phyloP scores from a whole-genome alignment of 83 land plant species.

The Larix sibirica region DNA sequence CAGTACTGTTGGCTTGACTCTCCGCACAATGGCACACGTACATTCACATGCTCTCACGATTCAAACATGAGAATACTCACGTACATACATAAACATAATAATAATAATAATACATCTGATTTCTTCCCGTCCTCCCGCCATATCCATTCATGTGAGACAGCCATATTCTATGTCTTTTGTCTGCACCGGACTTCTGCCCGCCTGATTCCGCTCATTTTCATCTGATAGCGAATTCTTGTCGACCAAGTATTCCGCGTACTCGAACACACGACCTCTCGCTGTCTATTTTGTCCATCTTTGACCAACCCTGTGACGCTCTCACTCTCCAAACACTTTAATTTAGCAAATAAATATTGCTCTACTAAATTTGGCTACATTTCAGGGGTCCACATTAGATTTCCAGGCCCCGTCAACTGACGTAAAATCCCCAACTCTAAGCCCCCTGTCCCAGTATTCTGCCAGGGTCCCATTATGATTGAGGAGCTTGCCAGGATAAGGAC shows the following conservation, averaged over 20 bases:
- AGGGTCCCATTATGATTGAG: too few relatives aligned
- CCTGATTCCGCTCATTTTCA: constrained; percentile 3
- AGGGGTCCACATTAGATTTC: too few relatives aligned
- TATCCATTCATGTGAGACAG: constrained; percentile 8
- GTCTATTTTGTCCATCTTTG: too few relatives aligned
- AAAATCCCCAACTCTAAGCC: too few relatives aligned
- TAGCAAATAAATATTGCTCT: too few relatives aligned
- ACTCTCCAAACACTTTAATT: too few relatives aligned
- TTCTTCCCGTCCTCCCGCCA: not conserved
- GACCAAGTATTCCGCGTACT: not conserved
- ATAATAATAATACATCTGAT: not conserved
- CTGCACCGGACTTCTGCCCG: not conserved
- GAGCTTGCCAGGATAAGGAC: too few relatives aligned
- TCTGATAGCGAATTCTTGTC: constrained; percentile 8
- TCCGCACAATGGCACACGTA: constrained; percentile 8
- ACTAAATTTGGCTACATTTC: too few relatives aligned
- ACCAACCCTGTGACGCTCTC: too few relatives aligned
- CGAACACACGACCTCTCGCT: not conserved
- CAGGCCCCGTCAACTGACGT: too few relatives aligned
- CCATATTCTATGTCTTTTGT: constrained; percentile 13
- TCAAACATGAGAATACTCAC: not conserved
- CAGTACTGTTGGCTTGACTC: not conserved
- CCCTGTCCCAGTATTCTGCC: too few relatives aligned
- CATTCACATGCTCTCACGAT: constrained; percentile 16
- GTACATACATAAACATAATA: not conserved